Conservation (phyloP, 2,329 filamentous ascomycete species). For the Fusarium bactridioides region DNA sequence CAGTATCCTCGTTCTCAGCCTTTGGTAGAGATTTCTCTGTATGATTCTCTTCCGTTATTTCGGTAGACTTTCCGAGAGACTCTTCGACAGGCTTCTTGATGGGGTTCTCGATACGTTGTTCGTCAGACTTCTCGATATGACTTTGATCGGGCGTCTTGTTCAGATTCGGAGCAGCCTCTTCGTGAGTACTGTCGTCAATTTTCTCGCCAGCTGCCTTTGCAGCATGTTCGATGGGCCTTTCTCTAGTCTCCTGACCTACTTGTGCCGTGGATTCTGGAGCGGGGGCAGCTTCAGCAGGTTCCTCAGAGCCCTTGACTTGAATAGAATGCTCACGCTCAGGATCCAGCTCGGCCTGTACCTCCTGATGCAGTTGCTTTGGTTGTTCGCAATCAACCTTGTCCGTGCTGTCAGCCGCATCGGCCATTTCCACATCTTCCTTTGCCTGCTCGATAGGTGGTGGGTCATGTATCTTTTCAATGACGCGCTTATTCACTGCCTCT, state of each 20-base stretch:
- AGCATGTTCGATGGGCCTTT: background rate
- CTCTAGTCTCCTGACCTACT: background rate
- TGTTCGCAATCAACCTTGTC: background rate
- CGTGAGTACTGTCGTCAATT: background rate
- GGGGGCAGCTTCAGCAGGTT: background rate
- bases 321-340: background rate
- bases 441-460: background rate
- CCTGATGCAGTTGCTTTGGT: background rate
- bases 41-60: background rate
- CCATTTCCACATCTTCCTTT: constrained; percentile 29
- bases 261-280: background rate
- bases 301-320: background rate
- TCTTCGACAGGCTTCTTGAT: background rate
- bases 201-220: background rate
- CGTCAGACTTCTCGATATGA: background rate
- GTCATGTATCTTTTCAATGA: constrained; percentile 1
- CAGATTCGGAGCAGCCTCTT: background rate
- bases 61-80: background rate
- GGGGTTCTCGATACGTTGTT: background rate
- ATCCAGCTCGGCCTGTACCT: background rate
- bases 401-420: constrained; percentile 26
- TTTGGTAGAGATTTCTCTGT: background rate
- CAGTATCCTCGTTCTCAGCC: background rate
- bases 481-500: constrained; percentile 30
- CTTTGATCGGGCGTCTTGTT: background rate